Evolutionary conservation across 768 basidiomycete species (phyloP).

Genomic region (Mycena galericulata): DNA sequence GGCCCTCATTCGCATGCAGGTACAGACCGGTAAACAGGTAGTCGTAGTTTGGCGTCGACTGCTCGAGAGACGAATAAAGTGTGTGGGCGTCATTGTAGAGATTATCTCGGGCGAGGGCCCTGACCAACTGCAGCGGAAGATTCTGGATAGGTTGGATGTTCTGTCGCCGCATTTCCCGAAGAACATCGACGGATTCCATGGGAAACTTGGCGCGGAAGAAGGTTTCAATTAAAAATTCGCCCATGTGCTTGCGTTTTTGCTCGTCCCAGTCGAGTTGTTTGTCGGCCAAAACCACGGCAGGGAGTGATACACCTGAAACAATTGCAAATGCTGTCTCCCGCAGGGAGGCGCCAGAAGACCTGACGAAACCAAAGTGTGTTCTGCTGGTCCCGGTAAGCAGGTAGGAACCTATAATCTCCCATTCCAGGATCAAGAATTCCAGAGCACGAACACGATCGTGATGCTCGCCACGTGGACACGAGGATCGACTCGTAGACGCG

Average conservation of each 20-base stretch:
- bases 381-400: slow-evolving; percentile 35
- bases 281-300: slow-evolving; percentile 41
- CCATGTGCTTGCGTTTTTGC: slow-evolving; percentile 45
- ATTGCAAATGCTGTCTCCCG: slow-evolving; percentile 42
- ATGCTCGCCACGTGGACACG: slow-evolving; percentile 48
- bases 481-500: slow-evolving; percentile 54
- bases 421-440: slow-evolving; percentile 36
- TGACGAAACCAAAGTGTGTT: slow-evolving; percentile 11
- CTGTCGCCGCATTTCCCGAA: slow-evolving; percentile 54
- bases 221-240: slow-evolving; percentile 56
- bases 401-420: slow-evolving; percentile 31
- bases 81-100: slow-evolving; percentile 57
- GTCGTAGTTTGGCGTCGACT: slow-evolving; percentile 30
- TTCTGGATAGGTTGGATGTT: slow-evolving; percentile 42
- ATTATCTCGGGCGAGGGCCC: slow-evolving; percentile 55
- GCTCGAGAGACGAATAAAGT: slow-evolving; percentile 50
- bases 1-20: slow-evolving; percentile 65
- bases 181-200: slow-evolving; percentile 54
- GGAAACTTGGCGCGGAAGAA: slow-evolving; percentile 48
- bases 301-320: slow-evolving; percentile 48
- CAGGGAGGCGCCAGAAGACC: slow-evolving; percentile 38
- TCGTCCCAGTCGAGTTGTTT: slow-evolving; percentile 39
- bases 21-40: slow-evolving; percentile 61
- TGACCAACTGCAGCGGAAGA: slow-evolving; percentile 52
- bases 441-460: slow-evolving; percentile 49